These are phyloP conservation scores for Guillardia theta DNA, from an alignment of 78 protist genomes.

Conservation along the genomic window DNA sequence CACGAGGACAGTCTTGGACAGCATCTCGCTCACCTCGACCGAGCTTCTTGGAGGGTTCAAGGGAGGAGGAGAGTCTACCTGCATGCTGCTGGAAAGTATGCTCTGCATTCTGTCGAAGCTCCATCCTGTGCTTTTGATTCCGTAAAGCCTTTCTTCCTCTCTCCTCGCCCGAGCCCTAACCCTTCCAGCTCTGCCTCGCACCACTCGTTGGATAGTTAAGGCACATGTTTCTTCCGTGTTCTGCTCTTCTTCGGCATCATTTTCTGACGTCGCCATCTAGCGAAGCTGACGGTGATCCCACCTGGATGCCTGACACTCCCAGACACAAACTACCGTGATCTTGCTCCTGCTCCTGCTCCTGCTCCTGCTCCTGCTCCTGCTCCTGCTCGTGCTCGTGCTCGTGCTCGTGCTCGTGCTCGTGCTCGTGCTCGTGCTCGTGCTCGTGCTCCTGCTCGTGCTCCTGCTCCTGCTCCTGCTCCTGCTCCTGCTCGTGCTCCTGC, in stretches of 20 bases:
- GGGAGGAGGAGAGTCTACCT: background rate
- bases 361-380: slow-evolving; percentile 2
- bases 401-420: background rate
- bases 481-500: background rate
- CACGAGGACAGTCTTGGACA: background rate
- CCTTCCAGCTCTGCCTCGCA: too few species aligned
- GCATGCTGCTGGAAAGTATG: background rate
- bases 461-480: background rate
- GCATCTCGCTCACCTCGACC: background rate
- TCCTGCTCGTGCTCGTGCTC: background rate
- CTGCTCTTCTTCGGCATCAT: too few species aligned
- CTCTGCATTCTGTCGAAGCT: background rate
- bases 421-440: background rate
- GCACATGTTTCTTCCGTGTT: too few species aligned
- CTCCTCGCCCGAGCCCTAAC: too few species aligned
- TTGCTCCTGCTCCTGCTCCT: background rate
- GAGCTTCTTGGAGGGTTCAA: background rate
- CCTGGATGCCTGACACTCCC: too few species aligned
- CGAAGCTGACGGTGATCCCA: too few species aligned
- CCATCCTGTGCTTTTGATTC: slow-evolving; percentile 2
- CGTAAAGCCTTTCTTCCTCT: too few species aligned
- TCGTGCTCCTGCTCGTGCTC: background rate
- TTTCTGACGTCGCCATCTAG: too few species aligned
- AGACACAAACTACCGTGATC: background rate
- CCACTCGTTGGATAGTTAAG: too few species aligned